Evolutionary conservation across 2,329 filamentous ascomycete species (phyloP).

Genomic region (Alternaria sp.): DNA sequence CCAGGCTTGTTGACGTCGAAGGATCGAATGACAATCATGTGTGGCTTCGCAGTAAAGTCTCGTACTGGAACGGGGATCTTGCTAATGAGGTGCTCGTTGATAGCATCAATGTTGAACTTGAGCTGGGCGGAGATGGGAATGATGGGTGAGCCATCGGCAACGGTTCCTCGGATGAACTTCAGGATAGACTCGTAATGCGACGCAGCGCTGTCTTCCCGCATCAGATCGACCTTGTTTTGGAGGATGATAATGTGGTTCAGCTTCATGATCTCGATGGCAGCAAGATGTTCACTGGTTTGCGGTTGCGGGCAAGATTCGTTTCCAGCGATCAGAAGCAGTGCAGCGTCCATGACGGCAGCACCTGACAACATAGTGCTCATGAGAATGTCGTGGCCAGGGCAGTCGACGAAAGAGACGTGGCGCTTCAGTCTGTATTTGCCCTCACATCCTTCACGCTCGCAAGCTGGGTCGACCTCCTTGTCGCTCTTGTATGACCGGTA

Average conservation of each 20-base stretch:
- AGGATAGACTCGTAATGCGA: slow-evolving; percentile 96
- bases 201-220: slow-evolving; percentile 93
- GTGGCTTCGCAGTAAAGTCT: slow-evolving; percentile 90
- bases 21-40: slow-evolving; percentile 99
- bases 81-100: slow-evolving; percentile 94
- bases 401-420: slow-evolving; percentile 84
- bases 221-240: slow-evolving; percentile 99
- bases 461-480: slow-evolving; percentile 96
- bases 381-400: slow-evolving; percentile 99
- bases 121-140: slow-evolving; percentile 97
- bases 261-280: slow-evolving; percentile 99
- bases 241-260: slow-evolving; percentile 99
- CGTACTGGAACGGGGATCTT: slow-evolving; percentile 91
- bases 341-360: slow-evolving; percentile 99
- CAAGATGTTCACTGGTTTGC: slow-evolving; percentile 97
- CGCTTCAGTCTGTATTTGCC: slow-evolving; percentile 85
- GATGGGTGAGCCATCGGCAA: slow-evolving; percentile 92
- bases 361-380: slow-evolving; percentile 99
- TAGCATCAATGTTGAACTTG: slow-evolving; percentile 99
- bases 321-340: slow-evolving; percentile 92
- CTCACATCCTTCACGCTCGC: slow-evolving; percentile 88
- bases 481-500: slow-evolving; percentile 98
- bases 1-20: slow-evolving; percentile 99
- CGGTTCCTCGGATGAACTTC: slow-evolving; percentile 98
- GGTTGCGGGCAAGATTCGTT: slow-evolving; percentile 99